phyloP scores from a whole-genome alignment of 1,139 yeast genomes.

The Spathaspora sp. region DNA sequence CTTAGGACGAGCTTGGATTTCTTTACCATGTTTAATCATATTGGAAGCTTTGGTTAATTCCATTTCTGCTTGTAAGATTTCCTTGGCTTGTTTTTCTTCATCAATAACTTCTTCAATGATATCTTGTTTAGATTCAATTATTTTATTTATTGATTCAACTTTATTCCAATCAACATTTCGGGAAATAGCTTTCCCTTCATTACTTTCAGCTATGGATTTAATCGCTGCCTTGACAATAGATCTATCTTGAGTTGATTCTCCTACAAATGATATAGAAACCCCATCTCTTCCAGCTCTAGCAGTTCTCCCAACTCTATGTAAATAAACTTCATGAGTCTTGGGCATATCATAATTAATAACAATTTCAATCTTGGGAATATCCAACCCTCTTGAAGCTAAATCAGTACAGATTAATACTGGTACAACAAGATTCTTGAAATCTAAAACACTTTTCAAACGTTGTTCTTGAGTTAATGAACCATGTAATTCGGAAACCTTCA shows the following conservation, averaged over 20 bases:
- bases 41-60: slow-evolving; percentile 85
- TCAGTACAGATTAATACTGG: slow-evolving; percentile 95
- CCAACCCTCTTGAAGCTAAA: slow-evolving; percentile 98
- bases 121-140: slow-evolving; percentile 58
- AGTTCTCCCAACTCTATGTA: slow-evolving; percentile 98
- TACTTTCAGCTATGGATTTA: slow-evolving; percentile 51
- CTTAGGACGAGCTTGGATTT: slow-evolving; percentile 85
- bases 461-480: slow-evolving; percentile 96
- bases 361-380: slow-evolving; percentile 94
- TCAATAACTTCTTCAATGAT: slow-evolving; percentile 73
- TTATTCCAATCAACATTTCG: slow-evolving; percentile 85
- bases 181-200: slow-evolving; percentile 65
- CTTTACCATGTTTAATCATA: slow-evolving; percentile 73
- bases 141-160: slow-evolving; percentile 64
- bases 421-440: slow-evolving; percentile 76
- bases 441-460: slow-evolving; percentile 79
- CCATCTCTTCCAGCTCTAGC: slow-evolving; percentile 99
- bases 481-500: slow-evolving; percentile 88
- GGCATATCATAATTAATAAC: slow-evolving; percentile 97
- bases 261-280: slow-evolving; percentile 87
- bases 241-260: slow-evolving; percentile 84
- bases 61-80: slow-evolving; percentile 85
- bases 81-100: slow-evolving; percentile 89
- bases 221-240: slow-evolving; percentile 86
- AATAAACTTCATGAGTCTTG: slow-evolving; percentile 80